A percentile compares a stretch with the other conserved stretches of the same genome.
Conservation (phyloP, 345 rosid species). For the Brassica incana region DNA sequence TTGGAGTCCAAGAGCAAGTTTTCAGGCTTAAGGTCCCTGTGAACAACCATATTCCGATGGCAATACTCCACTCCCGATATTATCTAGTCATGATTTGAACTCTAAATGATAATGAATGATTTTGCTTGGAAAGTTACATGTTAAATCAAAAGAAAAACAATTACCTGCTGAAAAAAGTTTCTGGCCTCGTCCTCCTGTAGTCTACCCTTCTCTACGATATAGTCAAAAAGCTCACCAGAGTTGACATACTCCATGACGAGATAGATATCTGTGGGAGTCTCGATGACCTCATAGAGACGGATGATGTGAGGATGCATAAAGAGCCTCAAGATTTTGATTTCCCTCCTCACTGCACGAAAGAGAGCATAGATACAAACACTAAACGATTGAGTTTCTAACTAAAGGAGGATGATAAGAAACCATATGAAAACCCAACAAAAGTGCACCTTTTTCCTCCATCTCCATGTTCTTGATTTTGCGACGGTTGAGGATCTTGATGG, state of each 20-base stretch:
- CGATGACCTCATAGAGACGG: conserved; percentile 90
- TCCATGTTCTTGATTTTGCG: conserved; percentile 73
- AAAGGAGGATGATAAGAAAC: too few species aligned
- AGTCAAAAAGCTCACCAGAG: conserved; percentile 95
- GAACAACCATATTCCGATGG: conserved; percentile 91
- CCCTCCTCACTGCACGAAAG: conserved; percentile 87
- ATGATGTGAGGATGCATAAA: conserved; percentile 96
- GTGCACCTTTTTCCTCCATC: conserved; percentile 99
- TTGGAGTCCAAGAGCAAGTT: conserved; percentile 91
- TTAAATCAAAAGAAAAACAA: background rate
- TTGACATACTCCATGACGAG: conserved; percentile 93
- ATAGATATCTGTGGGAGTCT: conserved; percentile 75
- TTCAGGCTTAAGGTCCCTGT: conserved; percentile 97
- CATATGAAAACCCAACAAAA: too few species aligned
- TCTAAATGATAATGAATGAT: too few species aligned
- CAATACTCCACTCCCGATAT: conserved; percentile 92
- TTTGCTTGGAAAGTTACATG: conserved; percentile 5
- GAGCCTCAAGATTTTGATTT: conserved; percentile 84
- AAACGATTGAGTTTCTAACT: too few species aligned
- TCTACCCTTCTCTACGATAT: conserved; percentile 88
- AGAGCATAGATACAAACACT: too few species aligned
- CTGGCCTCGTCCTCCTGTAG: conserved; percentile 96
- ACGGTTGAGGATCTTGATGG: conserved; percentile 92
- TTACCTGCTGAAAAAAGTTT: conserved; percentile 91
- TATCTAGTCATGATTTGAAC: too few species aligned